phyloP scores from a whole-genome alignment of 75 land plant genomes.

The Sequoia sempervirens region DNA sequence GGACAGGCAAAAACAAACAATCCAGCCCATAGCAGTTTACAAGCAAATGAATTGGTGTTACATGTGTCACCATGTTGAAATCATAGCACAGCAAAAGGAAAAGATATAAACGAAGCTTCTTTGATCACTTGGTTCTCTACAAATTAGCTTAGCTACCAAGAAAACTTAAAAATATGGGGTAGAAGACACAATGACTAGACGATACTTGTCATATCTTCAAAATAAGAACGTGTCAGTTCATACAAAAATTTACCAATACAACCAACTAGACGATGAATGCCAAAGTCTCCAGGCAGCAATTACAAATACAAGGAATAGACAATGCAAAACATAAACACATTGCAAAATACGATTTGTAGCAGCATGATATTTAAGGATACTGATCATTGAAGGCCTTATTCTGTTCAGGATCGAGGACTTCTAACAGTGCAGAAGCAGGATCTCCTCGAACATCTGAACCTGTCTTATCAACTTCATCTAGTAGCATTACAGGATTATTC shows the following conservation, averaged over 20 bases:
- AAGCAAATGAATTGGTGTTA: not conserved
- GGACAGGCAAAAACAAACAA: not conserved
- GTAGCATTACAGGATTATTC: conserved; percentile 89
- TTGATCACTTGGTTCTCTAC: not conserved
- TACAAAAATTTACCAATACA: not conserved
- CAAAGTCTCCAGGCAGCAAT: not conserved
- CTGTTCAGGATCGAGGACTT: conserved; percentile 98
- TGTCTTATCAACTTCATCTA: conserved; percentile 98
- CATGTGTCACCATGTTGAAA: not conserved
- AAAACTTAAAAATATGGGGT: not conserved
- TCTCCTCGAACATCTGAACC: conserved; percentile 97
- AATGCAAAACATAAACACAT: not conserved
- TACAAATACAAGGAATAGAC: not conserved
- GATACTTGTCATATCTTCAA: not conserved
- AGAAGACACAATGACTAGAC: not conserved
- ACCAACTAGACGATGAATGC: not conserved
- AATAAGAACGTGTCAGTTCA: not conserved
- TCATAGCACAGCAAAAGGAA: not conserved
- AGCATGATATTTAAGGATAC: conserved; percentile 51
- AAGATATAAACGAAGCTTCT: not conserved
- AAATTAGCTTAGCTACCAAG: not conserved
- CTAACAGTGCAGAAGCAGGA: conserved; percentile 93
- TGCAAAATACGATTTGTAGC: conserved; percentile 1
- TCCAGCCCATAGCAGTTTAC: not conserved
- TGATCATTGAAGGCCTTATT: conserved; percentile 95